These are phyloP conservation scores for Alternaria hordeiaustralica DNA, from an alignment of 2,329 filamentous ascomycete species.

Conservation along the genomic window DNA sequence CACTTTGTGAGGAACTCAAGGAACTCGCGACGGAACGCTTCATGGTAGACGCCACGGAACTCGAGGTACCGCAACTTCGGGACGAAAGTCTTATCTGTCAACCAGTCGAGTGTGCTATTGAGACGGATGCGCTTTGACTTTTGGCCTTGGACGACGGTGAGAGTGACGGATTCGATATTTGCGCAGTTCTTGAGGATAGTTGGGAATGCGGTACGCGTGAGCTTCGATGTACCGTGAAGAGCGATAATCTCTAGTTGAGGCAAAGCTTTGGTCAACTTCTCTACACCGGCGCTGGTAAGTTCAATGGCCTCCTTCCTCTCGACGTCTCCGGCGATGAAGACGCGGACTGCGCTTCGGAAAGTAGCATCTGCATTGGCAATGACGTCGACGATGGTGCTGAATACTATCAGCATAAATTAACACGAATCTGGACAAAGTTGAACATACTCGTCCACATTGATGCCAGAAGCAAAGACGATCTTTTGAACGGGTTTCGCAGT, in stretches of 20 bases:
- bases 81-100: background rate
- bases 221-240: background rate
- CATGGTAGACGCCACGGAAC: conserved; percentile 4
- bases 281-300: background rate
- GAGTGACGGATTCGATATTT: conserved; percentile 1
- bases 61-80: conserved; percentile 3
- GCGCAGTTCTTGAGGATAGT: conserved; percentile 1
- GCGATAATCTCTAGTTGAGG: background rate
- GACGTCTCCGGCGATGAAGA: background rate
- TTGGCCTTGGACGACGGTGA: conserved; percentile 2
- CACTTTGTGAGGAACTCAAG: conserved; percentile 5
- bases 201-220: conserved; percentile 1
- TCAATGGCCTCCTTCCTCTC: conserved; percentile 1
- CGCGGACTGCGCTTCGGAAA: conserved; percentile 1
- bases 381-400: background rate
- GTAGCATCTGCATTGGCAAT: conserved; percentile 3
- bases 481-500: conserved; percentile 3
- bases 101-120: conserved; percentile 1
- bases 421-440: background rate
- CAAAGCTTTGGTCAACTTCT: background rate
- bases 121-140: conserved; percentile 1
- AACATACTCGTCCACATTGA: conserved; percentile 2
- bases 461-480: background rate
- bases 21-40: background rate
- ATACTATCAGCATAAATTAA: background rate